Conservation (phyloP, 2,329 filamentous ascomycete species). For the Phymatotrichopsis omnivora region DNA sequence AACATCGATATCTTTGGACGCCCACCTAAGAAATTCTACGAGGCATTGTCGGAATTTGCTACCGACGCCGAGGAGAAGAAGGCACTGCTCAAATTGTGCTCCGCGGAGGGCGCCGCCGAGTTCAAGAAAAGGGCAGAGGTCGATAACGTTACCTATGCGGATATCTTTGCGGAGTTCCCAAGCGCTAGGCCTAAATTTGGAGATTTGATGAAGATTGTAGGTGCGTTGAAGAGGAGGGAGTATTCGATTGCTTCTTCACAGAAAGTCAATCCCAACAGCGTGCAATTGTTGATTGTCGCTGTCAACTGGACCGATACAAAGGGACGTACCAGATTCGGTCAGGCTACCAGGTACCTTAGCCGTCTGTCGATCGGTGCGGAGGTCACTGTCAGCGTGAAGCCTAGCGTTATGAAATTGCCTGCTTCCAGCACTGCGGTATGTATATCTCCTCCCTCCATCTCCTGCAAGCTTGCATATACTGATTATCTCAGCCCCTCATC, state of each 20-base stretch:
- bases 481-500: constrained; percentile 57
- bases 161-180: constrained; percentile 77
- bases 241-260: constrained; percentile 99
- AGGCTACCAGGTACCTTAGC: constrained; percentile 85
- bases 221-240: constrained; percentile 88
- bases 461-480: background rate
- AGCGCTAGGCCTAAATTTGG: constrained; percentile 83
- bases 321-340: constrained; percentile 81
- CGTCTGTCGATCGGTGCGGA: constrained; percentile 61
- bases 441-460: background rate
- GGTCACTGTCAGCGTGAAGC: constrained; percentile 90
- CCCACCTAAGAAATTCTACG: constrained; percentile 96
- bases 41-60: constrained; percentile 77
- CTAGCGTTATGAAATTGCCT: constrained; percentile 98
- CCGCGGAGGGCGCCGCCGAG: constrained; percentile 70
- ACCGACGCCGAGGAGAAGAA: constrained; percentile 72
- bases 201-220: constrained; percentile 77
- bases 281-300: constrained; percentile 92
- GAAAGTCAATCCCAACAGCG: constrained; percentile 79
- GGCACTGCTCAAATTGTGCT: constrained; percentile 64
- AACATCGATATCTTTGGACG: constrained; percentile 96
- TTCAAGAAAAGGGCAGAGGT: constrained; percentile 89
- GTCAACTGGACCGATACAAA: constrained; percentile 87
- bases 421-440: constrained; percentile 59
- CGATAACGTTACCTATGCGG: constrained; percentile 83